These are phyloP conservation scores for Picea glauca DNA, from an alignment of 75 land plant species.

Conservation along the genomic window DNA sequence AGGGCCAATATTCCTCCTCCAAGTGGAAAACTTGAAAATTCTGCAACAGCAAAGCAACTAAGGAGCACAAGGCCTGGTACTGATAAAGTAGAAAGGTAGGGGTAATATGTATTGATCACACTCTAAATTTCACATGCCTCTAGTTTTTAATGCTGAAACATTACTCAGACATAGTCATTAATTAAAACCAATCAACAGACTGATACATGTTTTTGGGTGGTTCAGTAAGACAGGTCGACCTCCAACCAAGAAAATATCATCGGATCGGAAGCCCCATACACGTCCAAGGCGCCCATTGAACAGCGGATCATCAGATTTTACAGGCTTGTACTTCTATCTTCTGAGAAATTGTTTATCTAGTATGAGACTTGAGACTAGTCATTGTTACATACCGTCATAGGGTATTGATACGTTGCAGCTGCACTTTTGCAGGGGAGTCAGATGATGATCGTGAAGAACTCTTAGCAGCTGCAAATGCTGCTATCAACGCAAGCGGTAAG, in stretches of 20 bases:
- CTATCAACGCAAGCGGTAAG: constrained; percentile 68
- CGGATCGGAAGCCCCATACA: constrained; percentile 67
- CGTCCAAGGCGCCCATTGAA: constrained; percentile 45
- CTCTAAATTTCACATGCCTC: neutral
- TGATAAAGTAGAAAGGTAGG: constrained; percentile 60
- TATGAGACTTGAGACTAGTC: neutral
- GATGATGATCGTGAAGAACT: constrained; percentile 86
- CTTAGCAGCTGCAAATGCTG: constrained; percentile 63
- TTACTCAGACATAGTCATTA: neutral
- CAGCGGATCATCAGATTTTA: constrained; percentile 45
- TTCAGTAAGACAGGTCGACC: constrained; percentile 82
- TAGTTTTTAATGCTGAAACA: neutral
- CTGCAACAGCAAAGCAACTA: constrained; percentile 63
- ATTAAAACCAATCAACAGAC: neutral
- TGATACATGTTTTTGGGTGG: neutral
- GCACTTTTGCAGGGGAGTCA: constrained; percentile 52
- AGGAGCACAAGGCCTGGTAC: constrained; percentile 59
- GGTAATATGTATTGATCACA: constrained; percentile 3
- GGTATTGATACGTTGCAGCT: constrained; percentile 1
- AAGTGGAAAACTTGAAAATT: constrained; percentile 53
- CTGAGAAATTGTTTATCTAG: neutral
- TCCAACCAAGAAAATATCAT: constrained; percentile 53
- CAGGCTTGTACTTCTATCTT: constrained; percentile 31
- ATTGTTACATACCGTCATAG: neutral
- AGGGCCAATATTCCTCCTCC: constrained; percentile 31